Evolutionary conservation across 2,329 filamentous ascomycete genomes (phyloP), one percentile per base, ranked within the genome.

Genomic region (Phoma sp.): DNA sequence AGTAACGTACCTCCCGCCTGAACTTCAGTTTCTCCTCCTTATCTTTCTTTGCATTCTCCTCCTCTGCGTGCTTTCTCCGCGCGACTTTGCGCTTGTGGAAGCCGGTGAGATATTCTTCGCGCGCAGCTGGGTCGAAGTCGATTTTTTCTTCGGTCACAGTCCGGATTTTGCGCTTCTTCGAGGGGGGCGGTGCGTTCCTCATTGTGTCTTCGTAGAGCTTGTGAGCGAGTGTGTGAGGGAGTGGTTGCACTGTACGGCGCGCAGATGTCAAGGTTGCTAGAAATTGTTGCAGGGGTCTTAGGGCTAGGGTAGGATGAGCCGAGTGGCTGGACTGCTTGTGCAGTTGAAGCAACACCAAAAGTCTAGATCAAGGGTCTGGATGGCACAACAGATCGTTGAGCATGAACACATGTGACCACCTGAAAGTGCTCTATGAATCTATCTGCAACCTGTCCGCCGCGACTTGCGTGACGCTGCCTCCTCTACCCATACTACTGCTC

Each of bases 21-120:
- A 89, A 80, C 54, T 84, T 80, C 53, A 93, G 84, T 71, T 84
- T 90, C 74, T 96, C 93, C 69, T 92, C 85, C 44, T 88, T 86
- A 43, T 88, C 92, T 72, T 84, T 87, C 76, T 91, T 89, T 40
- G 85, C 87, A 3, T 91, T 91, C 65, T 89, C 82, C 64, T 95
- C 92, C 71, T 95, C 90, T 1, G 94, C 94, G 75, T 88, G 82
- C 79, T 96, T 96, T 63, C 88, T 87, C 33, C 95, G 85, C 74
- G 92, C 89, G 48, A 90, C 79, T 76, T 97, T 98, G 76, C 95
- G 89, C 82, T 98, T 99, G 81, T 94, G 93, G 78, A 99, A 99
- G 2, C 95, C 95, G 0, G 92, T 97, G 54, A 99, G 82, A 73
- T 91, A 99, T 70, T 98, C 92, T 62, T 89, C 81, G 62, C 95